Evolutionary conservation across 1,139 yeast species (phyloP).

Genomic region (Sugiyamaella castrensis): DNA sequence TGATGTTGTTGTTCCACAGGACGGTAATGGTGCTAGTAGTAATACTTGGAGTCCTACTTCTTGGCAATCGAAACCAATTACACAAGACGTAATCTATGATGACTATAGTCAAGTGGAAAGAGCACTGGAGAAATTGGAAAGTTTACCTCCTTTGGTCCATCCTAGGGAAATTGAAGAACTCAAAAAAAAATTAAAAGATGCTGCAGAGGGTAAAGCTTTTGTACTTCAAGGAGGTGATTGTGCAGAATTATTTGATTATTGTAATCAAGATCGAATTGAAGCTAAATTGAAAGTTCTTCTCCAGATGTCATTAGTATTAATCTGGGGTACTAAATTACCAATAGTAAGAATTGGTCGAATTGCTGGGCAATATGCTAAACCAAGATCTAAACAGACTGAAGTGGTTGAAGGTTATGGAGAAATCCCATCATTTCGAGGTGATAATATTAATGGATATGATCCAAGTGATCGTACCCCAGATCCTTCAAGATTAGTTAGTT

Average conservation of each 20-base stretch:
- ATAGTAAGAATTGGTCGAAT: slow-evolving; percentile 44
- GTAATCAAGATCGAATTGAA: slow-evolving; percentile 42
- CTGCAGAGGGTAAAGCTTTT: slow-evolving; percentile 45
- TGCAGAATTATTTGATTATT: slow-evolving; percentile 46
- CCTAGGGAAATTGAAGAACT: slow-evolving; percentile 40
- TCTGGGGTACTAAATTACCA: slow-evolving; percentile 43
- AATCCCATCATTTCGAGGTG: slow-evolving; percentile 44
- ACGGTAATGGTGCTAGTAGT: background rate
- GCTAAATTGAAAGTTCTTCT: slow-evolving; percentile 43
- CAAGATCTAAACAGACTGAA: slow-evolving; percentile 44
- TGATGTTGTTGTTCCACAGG: background rate
- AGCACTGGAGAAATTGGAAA: slow-evolving; percentile 42
- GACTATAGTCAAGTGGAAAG: slow-evolving; percentile 39
- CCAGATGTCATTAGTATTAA: slow-evolving; percentile 44
- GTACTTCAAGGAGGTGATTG: slow-evolving; percentile 48
- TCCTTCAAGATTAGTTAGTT: slow-evolving; percentile 42
- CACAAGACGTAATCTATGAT: slow-evolving; percentile 44
- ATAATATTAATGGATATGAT: slow-evolving; percentile 44
- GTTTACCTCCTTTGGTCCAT: slow-evolving; percentile 44
- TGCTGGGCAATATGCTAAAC: slow-evolving; percentile 48
- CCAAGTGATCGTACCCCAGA: slow-evolving; percentile 41
- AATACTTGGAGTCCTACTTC: slow-evolving; percentile 40
- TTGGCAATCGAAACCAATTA: slow-evolving; percentile 45
- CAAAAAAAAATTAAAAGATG: slow-evolving; percentile 37
- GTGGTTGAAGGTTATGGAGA: slow-evolving; percentile 41